A percentile compares a stretch with the other conserved stretches of the same genome.
Evolutionary conservation across 306 rosid genomes (phyloP).

Genomic region (Sicyos baderoa): DNA sequence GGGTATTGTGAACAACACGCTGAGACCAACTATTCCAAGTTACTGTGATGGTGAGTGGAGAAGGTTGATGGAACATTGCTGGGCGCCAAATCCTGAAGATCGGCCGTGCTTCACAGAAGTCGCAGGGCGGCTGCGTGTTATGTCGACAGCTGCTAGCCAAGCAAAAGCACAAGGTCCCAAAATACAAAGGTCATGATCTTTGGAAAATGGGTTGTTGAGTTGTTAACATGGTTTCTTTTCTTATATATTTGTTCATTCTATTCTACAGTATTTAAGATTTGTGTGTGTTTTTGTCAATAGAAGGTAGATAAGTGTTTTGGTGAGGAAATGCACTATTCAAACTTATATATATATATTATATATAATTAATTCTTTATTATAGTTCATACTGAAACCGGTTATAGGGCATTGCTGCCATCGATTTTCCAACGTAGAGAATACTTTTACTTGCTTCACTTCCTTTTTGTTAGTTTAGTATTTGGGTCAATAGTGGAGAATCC

Average conservation of each 20-base stretch:
- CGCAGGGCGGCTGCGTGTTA: constrained; percentile 58
- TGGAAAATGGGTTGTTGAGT: constrained; percentile 26
- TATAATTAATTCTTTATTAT: constrained; percentile 13
- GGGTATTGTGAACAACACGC: constrained; percentile 83
- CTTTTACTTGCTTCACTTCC: not conserved
- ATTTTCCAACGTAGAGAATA: not conserved
- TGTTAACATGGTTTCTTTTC: not conserved
- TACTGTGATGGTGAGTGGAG: constrained; percentile 79
- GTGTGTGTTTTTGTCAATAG: constrained; percentile 21
- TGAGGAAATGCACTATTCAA: not conserved
- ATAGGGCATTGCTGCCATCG: not conserved
- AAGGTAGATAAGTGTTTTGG: constrained; percentile 17
- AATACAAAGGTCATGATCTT: constrained; percentile 46
- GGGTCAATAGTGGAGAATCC: not conserved
- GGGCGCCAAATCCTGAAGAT: constrained; percentile 88
- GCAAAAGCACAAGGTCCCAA: constrained; percentile 65
- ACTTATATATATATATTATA: constrained; percentile 1
- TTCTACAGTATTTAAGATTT: constrained; percentile 24
- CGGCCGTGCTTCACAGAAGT: constrained; percentile 92
- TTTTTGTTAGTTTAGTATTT: not conserved
- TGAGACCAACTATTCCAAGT: constrained; percentile 83
- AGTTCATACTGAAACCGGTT: not conserved
- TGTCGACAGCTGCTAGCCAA: constrained; percentile 66
- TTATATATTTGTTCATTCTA: constrained; percentile 29
- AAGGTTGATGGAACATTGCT: constrained; percentile 86